Base-by-base conservation (phyloP, 2,329 filamentous ascomycete genomes). In the Alternaria sp. region DNA sequence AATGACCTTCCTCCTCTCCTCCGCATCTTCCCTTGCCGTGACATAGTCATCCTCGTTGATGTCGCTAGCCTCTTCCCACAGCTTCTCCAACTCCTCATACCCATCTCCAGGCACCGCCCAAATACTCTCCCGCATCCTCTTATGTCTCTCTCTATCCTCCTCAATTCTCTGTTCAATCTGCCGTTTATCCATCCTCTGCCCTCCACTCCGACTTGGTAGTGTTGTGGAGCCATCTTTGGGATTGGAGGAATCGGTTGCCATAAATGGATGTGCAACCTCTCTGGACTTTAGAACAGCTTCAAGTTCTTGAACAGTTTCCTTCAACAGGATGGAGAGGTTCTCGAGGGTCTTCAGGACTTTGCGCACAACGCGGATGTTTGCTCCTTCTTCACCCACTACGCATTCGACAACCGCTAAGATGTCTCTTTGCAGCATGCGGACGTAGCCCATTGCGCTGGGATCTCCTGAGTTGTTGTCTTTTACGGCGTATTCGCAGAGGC, bases 101-200 rank as follows among this genome's bases (percentile, higher is more conserved):
- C 84, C 81, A 32, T 87, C 85, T 8, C 86, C 84, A 30, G 87
- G 87, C 3, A 97, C 89, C 0, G 93, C 92, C 95, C 96, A 99
- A 64, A 97, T 96, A 70, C 89, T 93, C 81, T 99, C 95, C 22
- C 95, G 84, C 72, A 94, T 83, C 43, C 94, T 84, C 83, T 99
- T 99, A 79, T 99, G 96, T 43, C 95, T 84, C 78, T 99, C 95
- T 4, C 95, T 85, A 78, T 99, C 95, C 80, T 99, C 96, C 71
- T 99, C 96, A 64, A 99, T 97, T 41, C 95, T 86, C 81, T 98
- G 94, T 80, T 98, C 94, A 54, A 97, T 91, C 80, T 97, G 92
- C 57, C 91, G 87, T 80, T 94, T 95, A 73, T 97, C 92, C 52
- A 95, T 77, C 52, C 84, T 82, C 44, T 83, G 78, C 9, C 72